phyloP scores from a whole-genome alignment of 1,139 yeast species.

The Meyerozyma guilliermondii region DNA sequence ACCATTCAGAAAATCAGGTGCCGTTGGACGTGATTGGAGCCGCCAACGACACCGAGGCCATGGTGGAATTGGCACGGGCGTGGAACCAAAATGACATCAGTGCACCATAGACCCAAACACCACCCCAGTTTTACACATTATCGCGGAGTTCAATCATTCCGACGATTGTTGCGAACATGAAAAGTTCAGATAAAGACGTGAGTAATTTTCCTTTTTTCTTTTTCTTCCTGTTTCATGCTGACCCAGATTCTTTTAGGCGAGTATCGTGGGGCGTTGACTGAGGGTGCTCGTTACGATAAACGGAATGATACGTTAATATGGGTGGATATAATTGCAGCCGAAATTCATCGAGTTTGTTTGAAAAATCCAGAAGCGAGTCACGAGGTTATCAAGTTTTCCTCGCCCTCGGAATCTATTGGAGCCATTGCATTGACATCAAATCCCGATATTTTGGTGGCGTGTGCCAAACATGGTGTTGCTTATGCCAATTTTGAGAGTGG shows the following conservation, averaged over 20 bases:
- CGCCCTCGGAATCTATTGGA: conserved; percentile 43
- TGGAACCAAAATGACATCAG: conserved; percentile 31
- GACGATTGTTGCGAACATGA: background rate
- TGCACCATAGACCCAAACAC: too few species aligned
- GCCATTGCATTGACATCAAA: conserved; percentile 54
- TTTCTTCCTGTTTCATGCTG: background rate
- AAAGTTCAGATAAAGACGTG: background rate
- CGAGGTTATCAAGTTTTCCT: conserved; percentile 30
- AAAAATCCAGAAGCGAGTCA: conserved; percentile 27
- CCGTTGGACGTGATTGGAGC: conserved; percentile 91
- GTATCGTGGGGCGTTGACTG: conserved; percentile 53
- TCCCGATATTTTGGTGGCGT: conserved; percentile 42
- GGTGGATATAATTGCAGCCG: conserved; percentile 63
- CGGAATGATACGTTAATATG: conserved; percentile 55
- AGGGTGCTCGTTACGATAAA: conserved; percentile 62
- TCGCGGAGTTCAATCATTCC: background rate
- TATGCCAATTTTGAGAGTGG: conserved; percentile 39
- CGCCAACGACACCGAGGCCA: conserved; percentile 53
- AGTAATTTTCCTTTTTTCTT: background rate
- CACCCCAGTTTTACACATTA: too few species aligned
- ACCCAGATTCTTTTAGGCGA: conserved; percentile 32
- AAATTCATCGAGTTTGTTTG: conserved; percentile 44
- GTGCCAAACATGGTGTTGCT: conserved; percentile 56
- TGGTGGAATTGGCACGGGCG: conserved; percentile 60
- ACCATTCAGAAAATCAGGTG: conserved; percentile 85